Conservation (phyloP, 106 monocot species). For the Hemerocallis citrina region DNA sequence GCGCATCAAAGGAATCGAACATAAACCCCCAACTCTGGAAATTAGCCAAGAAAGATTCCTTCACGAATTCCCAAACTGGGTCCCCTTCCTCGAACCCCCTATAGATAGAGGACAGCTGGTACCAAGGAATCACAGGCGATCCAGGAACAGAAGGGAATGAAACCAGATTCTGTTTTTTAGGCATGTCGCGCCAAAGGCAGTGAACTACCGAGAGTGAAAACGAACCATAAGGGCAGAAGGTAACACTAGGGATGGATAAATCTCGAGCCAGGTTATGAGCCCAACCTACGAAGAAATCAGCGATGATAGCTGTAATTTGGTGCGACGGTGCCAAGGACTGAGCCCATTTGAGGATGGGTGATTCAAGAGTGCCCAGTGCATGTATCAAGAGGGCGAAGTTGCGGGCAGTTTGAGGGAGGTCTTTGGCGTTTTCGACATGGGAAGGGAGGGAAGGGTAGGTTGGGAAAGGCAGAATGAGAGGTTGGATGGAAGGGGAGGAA, state of each 20-base stretch:
- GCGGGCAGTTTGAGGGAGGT: conserved; percentile 1
- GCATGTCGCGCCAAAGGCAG: conserved; percentile 22
- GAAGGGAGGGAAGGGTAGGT: conserved; percentile 22
- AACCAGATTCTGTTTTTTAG: neutral
- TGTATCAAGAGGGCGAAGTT: conserved; percentile 9
- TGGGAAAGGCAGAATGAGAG: conserved; percentile 27
- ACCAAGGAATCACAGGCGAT: conserved; percentile 21
- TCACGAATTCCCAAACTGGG: conserved; percentile 9
- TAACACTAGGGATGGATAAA: conserved; percentile 17
- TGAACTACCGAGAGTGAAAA: conserved; percentile 15
- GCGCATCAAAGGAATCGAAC: conserved; percentile 25
- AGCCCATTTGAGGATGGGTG: conserved; percentile 27
- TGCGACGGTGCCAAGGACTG: neutral
- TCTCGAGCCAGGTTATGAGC: conserved; percentile 12
- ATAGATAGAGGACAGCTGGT: conserved; percentile 24
- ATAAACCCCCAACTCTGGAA: conserved; percentile 25
- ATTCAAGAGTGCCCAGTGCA: conserved; percentile 14
- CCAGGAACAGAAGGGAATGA: conserved; percentile 29
- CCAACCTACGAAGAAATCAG: conserved; percentile 37
- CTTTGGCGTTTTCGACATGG: conserved; percentile 25
- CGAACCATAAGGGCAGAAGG: conserved; percentile 22
- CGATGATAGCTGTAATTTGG: conserved; percentile 9
- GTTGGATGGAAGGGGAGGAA: conserved; percentile 7
- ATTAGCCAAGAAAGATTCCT: conserved; percentile 14
- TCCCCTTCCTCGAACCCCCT: conserved; percentile 20